phyloP scores from a whole-genome alignment of 148 eudicot genomes.

The Talinum fruticosum region DNA sequence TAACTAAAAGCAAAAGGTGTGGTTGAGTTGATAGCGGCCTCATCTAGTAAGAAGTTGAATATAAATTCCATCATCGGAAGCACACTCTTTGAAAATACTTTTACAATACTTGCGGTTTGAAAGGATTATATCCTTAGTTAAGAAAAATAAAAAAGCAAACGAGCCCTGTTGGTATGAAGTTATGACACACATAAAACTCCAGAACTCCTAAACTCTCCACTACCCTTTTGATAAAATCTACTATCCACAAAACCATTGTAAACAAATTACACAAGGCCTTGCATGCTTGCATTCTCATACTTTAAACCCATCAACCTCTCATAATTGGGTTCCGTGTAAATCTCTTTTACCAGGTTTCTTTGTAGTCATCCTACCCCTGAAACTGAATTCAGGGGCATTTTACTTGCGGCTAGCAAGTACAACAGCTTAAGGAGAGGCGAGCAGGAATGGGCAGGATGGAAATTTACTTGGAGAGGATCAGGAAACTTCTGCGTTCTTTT shows the following conservation, averaged over 20 bases:
- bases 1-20: too few species aligned
- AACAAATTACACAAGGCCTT: background rate
- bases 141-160: conserved; percentile 25
- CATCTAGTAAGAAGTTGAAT: too few species aligned
- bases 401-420: conserved; percentile 21
- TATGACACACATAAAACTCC: conserved; percentile 15
- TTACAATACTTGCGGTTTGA: too few species aligned
- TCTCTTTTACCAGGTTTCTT: too few species aligned
- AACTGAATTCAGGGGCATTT: background rate
- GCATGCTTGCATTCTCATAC: too few species aligned
- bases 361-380: background rate
- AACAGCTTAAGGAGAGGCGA: conserved; percentile 3
- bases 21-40: too few species aligned
- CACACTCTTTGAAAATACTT: too few species aligned
- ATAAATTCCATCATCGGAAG: too few species aligned
- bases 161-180: background rate
- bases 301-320: background rate
- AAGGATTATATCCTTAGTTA: too few species aligned
- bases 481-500: conserved; percentile 23
- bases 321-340: too few species aligned
- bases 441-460: conserved; percentile 12
- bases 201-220: conserved; percentile 23
- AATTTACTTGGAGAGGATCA: conserved; percentile 20
- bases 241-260: conserved; percentile 11
- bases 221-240: conserved; percentile 21